These are phyloP conservation scores for Starmera quercuum DNA, from an alignment of 805 yeast genomes.

Conservation along the genomic window DNA sequence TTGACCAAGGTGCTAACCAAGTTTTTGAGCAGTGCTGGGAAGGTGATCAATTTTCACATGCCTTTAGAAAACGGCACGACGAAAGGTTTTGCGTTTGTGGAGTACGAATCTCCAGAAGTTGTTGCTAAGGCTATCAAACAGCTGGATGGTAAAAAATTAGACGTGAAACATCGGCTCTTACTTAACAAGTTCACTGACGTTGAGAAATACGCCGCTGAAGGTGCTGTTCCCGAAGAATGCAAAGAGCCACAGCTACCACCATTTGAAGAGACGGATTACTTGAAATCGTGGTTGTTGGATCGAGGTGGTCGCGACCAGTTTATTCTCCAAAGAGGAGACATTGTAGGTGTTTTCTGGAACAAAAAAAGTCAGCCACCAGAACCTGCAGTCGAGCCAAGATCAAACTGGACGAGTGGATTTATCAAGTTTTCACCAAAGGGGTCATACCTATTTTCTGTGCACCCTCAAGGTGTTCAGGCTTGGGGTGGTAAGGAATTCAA, in stretches of 20 bases:
- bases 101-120: slow-evolving; percentile 56
- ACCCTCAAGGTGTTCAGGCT: slow-evolving; percentile 89
- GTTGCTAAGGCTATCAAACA: slow-evolving; percentile 76
- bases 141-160: slow-evolving; percentile 84
- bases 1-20: slow-evolving; percentile 80
- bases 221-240: slow-evolving; percentile 53
- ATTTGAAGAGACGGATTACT: slow-evolving; percentile 69
- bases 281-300: slow-evolving; percentile 89
- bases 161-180: slow-evolving; percentile 82
- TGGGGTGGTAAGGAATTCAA: slow-evolving; percentile 90
- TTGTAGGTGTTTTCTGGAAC: slow-evolving; percentile 84
- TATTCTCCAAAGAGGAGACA: slow-evolving; percentile 68
- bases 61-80: slow-evolving; percentile 77
- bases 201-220: slow-evolving; percentile 66
- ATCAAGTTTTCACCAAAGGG: slow-evolving; percentile 93
- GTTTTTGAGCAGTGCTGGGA: slow-evolving; percentile 71
- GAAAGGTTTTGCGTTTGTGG: slow-evolving; percentile 81
- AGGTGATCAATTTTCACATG: slow-evolving; percentile 69
- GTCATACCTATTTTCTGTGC: slow-evolving; percentile 76
- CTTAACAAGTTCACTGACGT: slow-evolving; percentile 80
- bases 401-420: slow-evolving; percentile 80
- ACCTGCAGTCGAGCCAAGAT: slow-evolving; percentile 68
- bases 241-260: slow-evolving; percentile 67
- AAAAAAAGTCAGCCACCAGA: slow-evolving; percentile 66
- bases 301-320: slow-evolving; percentile 86